These are phyloP conservation scores for Trichoderma oligosporum DNA, from an alignment of 2,329 filamentous ascomycete genomes.

Conservation along the genomic window DNA sequence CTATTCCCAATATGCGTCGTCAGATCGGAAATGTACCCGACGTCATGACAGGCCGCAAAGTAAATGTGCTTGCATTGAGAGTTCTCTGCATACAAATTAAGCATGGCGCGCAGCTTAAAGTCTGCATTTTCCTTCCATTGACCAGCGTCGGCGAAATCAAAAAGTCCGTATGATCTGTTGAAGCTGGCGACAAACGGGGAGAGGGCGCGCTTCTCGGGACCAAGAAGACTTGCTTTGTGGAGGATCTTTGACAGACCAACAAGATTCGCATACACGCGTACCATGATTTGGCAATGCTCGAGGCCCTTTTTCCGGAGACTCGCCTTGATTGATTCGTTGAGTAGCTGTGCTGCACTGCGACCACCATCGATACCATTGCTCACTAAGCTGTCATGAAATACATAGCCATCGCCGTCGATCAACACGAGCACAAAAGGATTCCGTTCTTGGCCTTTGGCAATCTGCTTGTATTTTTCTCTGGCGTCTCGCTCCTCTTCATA, in stretches of 20 bases:
- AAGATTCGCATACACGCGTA: conserved; percentile 56
- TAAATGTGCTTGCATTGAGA: conserved; percentile 62
- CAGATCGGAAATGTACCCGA: conserved; percentile 49
- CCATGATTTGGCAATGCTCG: conserved; percentile 50
- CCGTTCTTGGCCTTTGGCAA: conserved; percentile 46
- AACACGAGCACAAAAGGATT: conserved; percentile 59
- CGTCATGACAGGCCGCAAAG: conserved; percentile 59
- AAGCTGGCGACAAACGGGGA: conserved; percentile 55
- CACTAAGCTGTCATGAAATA: conserved; percentile 48
- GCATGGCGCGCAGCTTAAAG: conserved; percentile 53
- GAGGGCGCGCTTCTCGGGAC: conserved; percentile 53
- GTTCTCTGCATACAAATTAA: conserved; percentile 53
- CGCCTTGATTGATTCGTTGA: conserved; percentile 49
- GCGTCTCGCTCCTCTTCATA: conserved; percentile 54
- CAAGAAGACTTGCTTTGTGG: conserved; percentile 43
- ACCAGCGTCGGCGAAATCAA: conserved; percentile 60
- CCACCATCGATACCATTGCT: conserved; percentile 51
- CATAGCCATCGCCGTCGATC: conserved; percentile 59
- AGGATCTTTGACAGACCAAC: conserved; percentile 49
- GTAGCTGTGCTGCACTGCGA: conserved; percentile 49
- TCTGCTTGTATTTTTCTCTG: conserved; percentile 52
- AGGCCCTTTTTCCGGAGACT: conserved; percentile 46
- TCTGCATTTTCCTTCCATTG: conserved; percentile 58
- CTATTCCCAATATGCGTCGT: conserved; percentile 47
- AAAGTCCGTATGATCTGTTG: conserved; percentile 53